Evolutionary conservation across 2,329 filamentous ascomycete species (phyloP), one percentile per base, ranked within the genome.

Genomic region (Chalara sp.): DNA sequence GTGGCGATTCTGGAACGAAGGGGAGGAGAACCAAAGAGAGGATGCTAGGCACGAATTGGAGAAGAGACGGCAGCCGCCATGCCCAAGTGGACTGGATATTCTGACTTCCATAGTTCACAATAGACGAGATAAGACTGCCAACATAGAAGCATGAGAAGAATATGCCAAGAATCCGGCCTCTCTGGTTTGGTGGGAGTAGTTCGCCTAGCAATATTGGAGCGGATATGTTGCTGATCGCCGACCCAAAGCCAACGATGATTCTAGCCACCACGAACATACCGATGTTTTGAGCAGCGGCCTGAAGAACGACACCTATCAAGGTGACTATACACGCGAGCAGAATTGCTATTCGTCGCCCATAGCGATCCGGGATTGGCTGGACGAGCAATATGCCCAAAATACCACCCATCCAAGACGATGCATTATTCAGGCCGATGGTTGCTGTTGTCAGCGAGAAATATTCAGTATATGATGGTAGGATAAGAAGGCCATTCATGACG

Each of bases 321-420:
- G 57, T 60, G 30, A 64, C 52, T 10, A 55, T 33, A 28, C 56
- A 60, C 1, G 59, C 60, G n/a, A 49, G 49, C 45, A 62, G 52
- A 32, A 63, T 58, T 5, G 61, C 57, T 32, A 52, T 48, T 5
- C 57, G 51, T 45, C 61, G 54, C 30, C 74, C 74, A 12, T 65
- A 67, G 46, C 64, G 62, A 52, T 70, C 73, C 13, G 68, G 67
- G 6, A 71, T 51, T 41, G 56, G 49, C 30, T 58, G 73, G 1
- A 68, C 69, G 32, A 72, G 54, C 6, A 78, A 58, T 1, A 69
- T 69, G 21, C 71, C 88, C 55, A 91, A 86, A 76, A 92, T 7
- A 32, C 70, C 70, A 10, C 78, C 78, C 45, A 81, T 75, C 58
- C 73, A 80, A n/a, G 75, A 70, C 1, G 75, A 74, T 0, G 76